Base-by-base conservation (phyloP, 2,329 filamentous ascomycete genomes). In the Fusarium chlamydosporum region DNA sequence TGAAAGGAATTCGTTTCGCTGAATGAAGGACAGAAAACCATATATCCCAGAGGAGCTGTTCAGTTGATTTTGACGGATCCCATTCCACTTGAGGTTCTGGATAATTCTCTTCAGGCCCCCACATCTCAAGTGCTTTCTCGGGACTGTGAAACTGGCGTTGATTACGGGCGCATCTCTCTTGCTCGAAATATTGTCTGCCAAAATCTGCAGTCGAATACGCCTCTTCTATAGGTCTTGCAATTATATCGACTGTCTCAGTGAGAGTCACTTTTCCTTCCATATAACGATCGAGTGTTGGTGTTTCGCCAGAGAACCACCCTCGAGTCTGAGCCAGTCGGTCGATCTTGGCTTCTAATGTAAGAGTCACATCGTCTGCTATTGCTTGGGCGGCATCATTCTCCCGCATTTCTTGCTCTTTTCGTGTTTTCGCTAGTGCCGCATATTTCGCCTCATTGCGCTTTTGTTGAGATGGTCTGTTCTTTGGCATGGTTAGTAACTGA, bases 401-500 rank as follows among this genome's bases (percentile, higher is more conserved):
- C 1, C 1, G 7, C 0, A 26, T 10, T 0, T 46, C 47, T 2
- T 6, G 20, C 23, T 64, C 40, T 18, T 26, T 27, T 1, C 7
- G 2, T 0, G 1, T 0, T 18, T 15, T 27, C 2, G 11, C 20
- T 1, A 18, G 15, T 4, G 7, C 10, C 0, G 13, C 34, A 0
- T 23, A 6, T 23, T 40, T 61, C 1, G 20, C 15, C 5, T 29
- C 2, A 2, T 55, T 34, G 18, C 62, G 29, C 10, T 51, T 66
- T 4, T 37, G 13, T 8, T 61, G 35, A 0, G 47, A 55, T 2
- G 29, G 61, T 1, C 62, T 66, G 3, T 66, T 66, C 4, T 56
- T 61, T 0, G 62, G 55, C 55, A 63, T 63, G 12, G 2, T 20
- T 1, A 3, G 8, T 20, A 16, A 18, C 12, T 29, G 8, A 43